Base-by-base conservation (phyloP, 352 stramenopile genomes). In the Pythium sukuiense region DNA sequence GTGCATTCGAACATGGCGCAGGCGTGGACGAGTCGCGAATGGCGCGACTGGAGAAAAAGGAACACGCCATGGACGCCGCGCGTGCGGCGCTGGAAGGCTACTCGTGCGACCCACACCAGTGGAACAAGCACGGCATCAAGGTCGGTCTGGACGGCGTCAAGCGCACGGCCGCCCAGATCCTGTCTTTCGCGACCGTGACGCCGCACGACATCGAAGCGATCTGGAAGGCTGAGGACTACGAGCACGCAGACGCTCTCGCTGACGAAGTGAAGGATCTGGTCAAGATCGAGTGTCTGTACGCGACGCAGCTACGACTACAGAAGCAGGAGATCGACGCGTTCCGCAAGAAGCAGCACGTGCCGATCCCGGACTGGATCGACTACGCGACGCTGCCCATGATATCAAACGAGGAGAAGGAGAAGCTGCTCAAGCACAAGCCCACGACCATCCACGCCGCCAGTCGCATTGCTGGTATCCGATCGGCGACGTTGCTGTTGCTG, bases 251-350 rank as follows among this genome's bases (percentile, higher is more conserved):
- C n/a, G 80, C 84, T 6, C 66, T 92, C 26, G 33, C 52, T 6
- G 67, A 76, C 24, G 64, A 74, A 27, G 58, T 86, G 11, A 70
- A 74, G 53, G 78, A 87, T 32, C 69, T 90, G 26, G 72, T 90
- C 53, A 96, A 95, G 60, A 90, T 77, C 57, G 86, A 96, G 39
- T 94, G 96, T 41, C 92, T 98, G 65, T 99, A 99, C 73, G 85
- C 85, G 48, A 93, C 81, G 35, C 98, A 99, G 72, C 80, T 99
- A 41, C 75, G 93, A 14, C 70, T 96, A 18, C 96, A 99, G 73
- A 80, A 96, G 62, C 94, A 96, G 62, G 97, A 99, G 74, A 99
- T 99, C 72, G 91, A 97, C 61, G 92, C 90, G 30, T 99, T 97
- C 80, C 80, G 95, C 48, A 89, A 93, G 65, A 97, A 97, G 45